Evolutionary conservation across 306 rosid species (phyloP).

Genomic region (Pterocarpus macrocarpus): DNA sequence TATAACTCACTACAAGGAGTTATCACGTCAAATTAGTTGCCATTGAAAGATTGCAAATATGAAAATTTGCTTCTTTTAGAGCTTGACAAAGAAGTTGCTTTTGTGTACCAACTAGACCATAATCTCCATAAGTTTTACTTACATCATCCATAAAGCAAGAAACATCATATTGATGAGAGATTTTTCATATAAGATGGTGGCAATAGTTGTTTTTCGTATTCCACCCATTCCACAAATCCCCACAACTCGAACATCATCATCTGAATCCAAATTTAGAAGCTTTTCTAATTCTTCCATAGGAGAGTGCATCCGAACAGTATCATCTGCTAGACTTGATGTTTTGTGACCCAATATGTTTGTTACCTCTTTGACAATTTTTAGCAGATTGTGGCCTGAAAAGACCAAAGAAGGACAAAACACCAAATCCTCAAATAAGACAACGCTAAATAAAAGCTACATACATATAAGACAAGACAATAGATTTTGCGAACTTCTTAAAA

Average conservation of each 20-base stretch:
- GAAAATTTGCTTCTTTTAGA: neutral
- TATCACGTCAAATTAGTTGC: neutral
- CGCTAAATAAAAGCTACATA: neutral
- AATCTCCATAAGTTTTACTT: neutral
- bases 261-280: neutral
- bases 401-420: too few relatives aligned
- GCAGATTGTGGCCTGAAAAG: neutral
- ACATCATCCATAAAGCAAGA: conserved; percentile 28
- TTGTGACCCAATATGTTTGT: neutral
- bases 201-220: conserved; percentile 45
- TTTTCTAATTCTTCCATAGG: conserved; percentile 26
- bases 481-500: too few relatives aligned
- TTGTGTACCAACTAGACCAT: neutral
- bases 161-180: conserved; percentile 12
- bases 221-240: conserved; percentile 51
- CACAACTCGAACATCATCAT: conserved; percentile 20
- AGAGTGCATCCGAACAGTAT: conserved; percentile 38
- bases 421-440: neutral
- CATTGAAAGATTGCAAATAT: neutral
- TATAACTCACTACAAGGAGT: too few relatives aligned
- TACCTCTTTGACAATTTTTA: neutral
- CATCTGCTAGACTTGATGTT: conserved; percentile 13
- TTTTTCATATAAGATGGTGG: neutral
- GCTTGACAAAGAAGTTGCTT: conserved; percentile 19
- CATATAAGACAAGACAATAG: too few relatives aligned